phyloP scores from a whole-genome alignment of 257 asterid genomes.

The Nicotiana sylvestris region DNA sequence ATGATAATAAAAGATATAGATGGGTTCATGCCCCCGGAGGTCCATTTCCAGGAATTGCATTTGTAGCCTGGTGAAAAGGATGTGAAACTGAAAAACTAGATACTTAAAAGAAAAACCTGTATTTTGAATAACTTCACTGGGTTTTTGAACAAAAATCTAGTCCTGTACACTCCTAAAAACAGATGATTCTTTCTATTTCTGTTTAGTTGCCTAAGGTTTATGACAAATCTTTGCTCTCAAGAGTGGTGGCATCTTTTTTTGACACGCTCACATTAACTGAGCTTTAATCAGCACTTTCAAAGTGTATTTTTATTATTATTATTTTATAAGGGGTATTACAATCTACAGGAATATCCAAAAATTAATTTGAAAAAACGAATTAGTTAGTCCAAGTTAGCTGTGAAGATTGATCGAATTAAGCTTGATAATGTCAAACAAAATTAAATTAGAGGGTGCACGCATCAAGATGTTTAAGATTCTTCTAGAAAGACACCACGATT shows the following conservation, averaged over 20 bases:
- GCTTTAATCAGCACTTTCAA: neutral
- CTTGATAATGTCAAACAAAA: neutral
- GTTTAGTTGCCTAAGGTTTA: neutral
- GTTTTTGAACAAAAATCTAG: neutral
- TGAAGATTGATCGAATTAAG: neutral
- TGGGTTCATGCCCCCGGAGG: neutral
- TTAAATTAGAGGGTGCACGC: neutral
- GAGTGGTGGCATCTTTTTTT: neutral
- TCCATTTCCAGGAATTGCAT: conserved; percentile 2
- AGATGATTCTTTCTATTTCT: neutral
- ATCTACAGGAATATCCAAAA: neutral
- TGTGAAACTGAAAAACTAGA: neutral
- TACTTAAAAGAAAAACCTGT: neutral
- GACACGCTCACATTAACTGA: neutral
- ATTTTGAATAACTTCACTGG: neutral
- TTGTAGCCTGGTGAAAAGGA: neutral
- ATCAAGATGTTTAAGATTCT: neutral
- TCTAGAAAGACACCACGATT: neutral
- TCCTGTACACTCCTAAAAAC: neutral
- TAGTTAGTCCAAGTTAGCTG: neutral
- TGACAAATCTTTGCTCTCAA: neutral
- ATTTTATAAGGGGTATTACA: neutral
- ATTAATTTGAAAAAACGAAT: neutral
- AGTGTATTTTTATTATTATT: neutral
- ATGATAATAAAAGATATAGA: neutral